A percentile compares a stretch with the other conserved stretches of the same genome.
phyloP scores from a whole-genome alignment of 495 filamentous ascomycete genomes.

The Neurospora tetrasperma region DNA sequence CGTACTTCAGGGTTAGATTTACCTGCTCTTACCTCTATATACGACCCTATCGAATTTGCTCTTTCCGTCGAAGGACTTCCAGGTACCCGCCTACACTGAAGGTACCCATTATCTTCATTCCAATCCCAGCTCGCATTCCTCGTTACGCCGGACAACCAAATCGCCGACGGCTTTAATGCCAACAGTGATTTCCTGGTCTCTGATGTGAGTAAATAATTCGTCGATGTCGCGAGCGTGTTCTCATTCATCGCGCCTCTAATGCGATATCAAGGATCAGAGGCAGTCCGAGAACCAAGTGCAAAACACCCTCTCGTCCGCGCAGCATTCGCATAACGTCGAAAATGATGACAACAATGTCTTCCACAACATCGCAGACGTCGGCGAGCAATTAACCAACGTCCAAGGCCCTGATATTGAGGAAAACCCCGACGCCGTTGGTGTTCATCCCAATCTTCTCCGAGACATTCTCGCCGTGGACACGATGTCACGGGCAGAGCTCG shows the following conservation, averaged over 20 bases:
- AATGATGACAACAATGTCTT: background rate
- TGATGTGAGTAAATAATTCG: background rate
- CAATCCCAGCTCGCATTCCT: background rate
- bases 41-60: background rate
- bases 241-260: background rate
- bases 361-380: background rate
- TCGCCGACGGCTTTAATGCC: background rate
- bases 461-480: background rate
- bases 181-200: background rate
- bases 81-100: background rate
- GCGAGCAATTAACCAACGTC: background rate
- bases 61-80: background rate
- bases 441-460: background rate
- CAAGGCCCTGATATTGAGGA: too few relatives aligned
- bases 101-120: background rate
- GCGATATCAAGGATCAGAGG: background rate
- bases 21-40: background rate
- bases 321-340: background rate
- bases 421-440: background rate
- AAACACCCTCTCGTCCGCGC: background rate
- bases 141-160: background rate
- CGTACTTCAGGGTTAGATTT: too few relatives aligned
- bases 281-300: background rate
- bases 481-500: background rate
- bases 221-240: background rate